phyloP scores from a whole-genome alignment of 1,139 yeast genomes.

The Suhomyces bolitotheri region DNA sequence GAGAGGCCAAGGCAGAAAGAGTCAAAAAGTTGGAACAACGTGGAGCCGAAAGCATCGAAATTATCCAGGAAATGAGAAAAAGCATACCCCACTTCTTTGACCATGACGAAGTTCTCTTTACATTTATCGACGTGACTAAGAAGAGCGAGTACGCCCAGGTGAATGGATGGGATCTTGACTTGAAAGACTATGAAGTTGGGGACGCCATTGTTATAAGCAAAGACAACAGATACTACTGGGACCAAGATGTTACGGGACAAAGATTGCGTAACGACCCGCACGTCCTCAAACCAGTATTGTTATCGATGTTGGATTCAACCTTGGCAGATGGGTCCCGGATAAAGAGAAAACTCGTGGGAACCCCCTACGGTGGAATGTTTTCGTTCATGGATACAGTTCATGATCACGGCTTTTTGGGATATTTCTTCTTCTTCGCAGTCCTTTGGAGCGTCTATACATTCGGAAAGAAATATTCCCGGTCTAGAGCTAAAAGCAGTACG shows the following conservation, averaged over 20 bases:
- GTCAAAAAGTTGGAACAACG: constrained; percentile 40
- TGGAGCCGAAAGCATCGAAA: constrained; percentile 40
- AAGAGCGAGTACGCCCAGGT: constrained; percentile 31
- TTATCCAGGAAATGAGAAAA: constrained; percentile 49
- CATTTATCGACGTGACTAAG: constrained; percentile 53
- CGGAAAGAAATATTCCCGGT: background rate
- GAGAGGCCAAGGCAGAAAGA: constrained; percentile 44
- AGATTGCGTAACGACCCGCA: constrained; percentile 33
- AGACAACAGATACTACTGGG: constrained; percentile 36
- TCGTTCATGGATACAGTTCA: constrained; percentile 48
- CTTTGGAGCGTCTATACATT: constrained; percentile 2
- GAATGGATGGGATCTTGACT: constrained; percentile 45
- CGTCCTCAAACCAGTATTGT: constrained; percentile 28
- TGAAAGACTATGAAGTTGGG: constrained; percentile 43
- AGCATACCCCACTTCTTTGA: constrained; percentile 49
- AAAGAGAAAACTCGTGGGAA: constrained; percentile 35
- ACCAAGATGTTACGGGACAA: constrained; percentile 29
- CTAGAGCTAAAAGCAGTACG: constrained; percentile 6
- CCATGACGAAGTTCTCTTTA: constrained; percentile 47
- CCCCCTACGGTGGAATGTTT: constrained; percentile 44
- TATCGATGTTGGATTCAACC: constrained; percentile 35
- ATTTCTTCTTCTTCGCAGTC: constrained; percentile 26
- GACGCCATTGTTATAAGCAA: constrained; percentile 37
- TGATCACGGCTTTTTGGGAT: constrained; percentile 47
- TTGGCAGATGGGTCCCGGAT: constrained; percentile 14